phyloP scores from a whole-genome alignment of 140 eudicot genomes.

The Stevia rebaudiana region DNA sequence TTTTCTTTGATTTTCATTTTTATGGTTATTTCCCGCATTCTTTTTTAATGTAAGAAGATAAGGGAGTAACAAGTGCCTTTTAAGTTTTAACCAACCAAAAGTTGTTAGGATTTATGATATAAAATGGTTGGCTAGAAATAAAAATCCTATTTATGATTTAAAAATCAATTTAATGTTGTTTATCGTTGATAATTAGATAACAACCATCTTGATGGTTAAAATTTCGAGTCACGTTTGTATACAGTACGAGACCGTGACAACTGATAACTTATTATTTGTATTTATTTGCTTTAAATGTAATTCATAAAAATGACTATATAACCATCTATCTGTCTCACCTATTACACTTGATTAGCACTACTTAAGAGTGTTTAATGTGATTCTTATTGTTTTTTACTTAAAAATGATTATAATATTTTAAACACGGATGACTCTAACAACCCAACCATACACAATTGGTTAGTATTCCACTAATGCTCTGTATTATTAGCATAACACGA shows the following conservation, averaged over 20 bases:
- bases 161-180: background rate
- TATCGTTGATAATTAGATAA: background rate
- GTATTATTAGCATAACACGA: background rate
- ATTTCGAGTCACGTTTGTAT: background rate
- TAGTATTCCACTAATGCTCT: background rate
- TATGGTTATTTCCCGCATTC: background rate
- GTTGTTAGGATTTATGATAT: slow-evolving; percentile 4
- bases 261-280: background rate
- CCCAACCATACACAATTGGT: background rate
- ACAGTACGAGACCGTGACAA: background rate
- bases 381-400: no score
- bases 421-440: background rate
- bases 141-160: background rate
- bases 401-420: no score
- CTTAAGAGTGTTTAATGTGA: no score
- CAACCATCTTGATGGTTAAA: background rate
- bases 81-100: background rate
- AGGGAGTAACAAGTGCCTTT: background rate
- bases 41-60: background rate
- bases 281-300: background rate
- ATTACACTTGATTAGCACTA: no score
- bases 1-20: background rate
- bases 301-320: background rate
- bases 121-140: background rate
- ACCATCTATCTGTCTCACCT: background rate